Evolutionary conservation across 768 basidiomycete genomes (phyloP).

Genomic region (Neoboletus magnificus): DNA sequence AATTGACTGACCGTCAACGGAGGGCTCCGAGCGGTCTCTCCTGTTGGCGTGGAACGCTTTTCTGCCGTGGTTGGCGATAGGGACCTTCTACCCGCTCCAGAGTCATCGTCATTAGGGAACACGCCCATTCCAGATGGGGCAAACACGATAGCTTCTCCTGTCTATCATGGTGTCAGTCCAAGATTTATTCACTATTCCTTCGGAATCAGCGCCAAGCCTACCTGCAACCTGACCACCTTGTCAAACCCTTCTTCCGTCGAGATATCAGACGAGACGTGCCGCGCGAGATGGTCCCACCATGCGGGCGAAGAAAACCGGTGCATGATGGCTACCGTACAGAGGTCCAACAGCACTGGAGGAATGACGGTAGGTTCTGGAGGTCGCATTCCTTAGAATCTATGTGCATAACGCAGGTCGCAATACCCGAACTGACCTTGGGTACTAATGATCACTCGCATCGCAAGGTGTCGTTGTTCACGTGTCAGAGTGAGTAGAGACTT

Average conservation of each 20-base stretch:
- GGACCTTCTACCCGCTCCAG: not conserved
- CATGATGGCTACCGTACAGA: constrained; percentile 57
- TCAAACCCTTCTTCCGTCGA: constrained; percentile 55
- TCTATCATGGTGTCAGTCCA: constrained; percentile 35
- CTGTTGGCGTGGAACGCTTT: not conserved
- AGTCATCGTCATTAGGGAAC: constrained; percentile 23
- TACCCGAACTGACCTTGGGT: constrained; percentile 54
- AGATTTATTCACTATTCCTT: not conserved
- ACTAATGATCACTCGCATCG: constrained; percentile 68
- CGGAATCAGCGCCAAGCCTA: constrained; percentile 20
- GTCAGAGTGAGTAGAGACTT: constrained; percentile 53
- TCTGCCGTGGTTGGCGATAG: not conserved
- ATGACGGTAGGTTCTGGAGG: constrained; percentile 62
- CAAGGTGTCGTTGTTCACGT: constrained; percentile 64
- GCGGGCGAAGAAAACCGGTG: constrained; percentile 69
- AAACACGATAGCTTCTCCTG: constrained; percentile 62
- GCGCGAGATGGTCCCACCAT: constrained; percentile 64
- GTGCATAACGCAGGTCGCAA: not conserved
- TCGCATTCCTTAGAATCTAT: not conserved
- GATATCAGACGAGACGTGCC: constrained; percentile 61
- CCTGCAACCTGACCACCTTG: constrained; percentile 57
- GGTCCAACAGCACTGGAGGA: constrained; percentile 58
- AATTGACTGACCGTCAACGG: constrained; percentile 37
- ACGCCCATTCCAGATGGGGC: constrained; percentile 55
- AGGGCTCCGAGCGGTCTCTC: not conserved